These are phyloP conservation scores for Athelia sp. DNA, from an alignment of 1,284 basidiomycete species.

Conservation along the genomic window DNA sequence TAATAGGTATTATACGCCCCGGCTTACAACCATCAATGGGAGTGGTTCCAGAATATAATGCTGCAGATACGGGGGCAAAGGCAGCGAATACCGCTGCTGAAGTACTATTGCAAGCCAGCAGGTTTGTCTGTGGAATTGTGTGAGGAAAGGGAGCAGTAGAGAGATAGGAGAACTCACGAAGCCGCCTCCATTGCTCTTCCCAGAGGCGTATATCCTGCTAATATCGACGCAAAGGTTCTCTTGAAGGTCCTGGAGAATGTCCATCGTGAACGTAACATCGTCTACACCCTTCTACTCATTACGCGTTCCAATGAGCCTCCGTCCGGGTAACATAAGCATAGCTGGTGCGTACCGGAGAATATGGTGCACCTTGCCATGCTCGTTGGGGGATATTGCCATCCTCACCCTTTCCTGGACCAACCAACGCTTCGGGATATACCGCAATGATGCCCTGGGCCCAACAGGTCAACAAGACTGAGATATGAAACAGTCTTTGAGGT, in stretches of 20 bases:
- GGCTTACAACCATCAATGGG: conserved; percentile 9
- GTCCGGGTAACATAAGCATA: too few species aligned
- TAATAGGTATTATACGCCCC: conserved; percentile 12
- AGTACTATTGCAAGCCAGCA: not conserved
- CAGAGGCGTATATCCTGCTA: not conserved
- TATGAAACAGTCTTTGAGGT: not conserved
- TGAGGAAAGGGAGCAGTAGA: not conserved
- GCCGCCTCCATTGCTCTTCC: not conserved
- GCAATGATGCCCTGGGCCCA: not conserved
- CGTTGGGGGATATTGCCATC: not conserved
- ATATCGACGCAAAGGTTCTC: not conserved
- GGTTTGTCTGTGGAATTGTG: conserved; percentile 1
- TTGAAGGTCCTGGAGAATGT: not conserved
- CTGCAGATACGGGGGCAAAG: conserved; percentile 1
- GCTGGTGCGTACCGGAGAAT: not conserved
- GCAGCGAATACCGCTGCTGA: not conserved
- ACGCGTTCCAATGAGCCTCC: not conserved
- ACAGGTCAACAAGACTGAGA: not conserved
- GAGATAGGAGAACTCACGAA: not conserved
- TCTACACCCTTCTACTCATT: not conserved
- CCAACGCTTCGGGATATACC: not conserved
- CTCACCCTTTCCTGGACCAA: conserved; percentile 1
- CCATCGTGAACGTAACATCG: conserved; percentile 1
- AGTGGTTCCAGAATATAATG: conserved; percentile 11
- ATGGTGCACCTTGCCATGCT: conserved; percentile 1